A percentile compares a stretch with the other conserved stretches of the same genome.
Evolutionary conservation across 176 grass and related monocot species (phyloP).

Genomic region (Dendrocalamus sinicus): DNA sequence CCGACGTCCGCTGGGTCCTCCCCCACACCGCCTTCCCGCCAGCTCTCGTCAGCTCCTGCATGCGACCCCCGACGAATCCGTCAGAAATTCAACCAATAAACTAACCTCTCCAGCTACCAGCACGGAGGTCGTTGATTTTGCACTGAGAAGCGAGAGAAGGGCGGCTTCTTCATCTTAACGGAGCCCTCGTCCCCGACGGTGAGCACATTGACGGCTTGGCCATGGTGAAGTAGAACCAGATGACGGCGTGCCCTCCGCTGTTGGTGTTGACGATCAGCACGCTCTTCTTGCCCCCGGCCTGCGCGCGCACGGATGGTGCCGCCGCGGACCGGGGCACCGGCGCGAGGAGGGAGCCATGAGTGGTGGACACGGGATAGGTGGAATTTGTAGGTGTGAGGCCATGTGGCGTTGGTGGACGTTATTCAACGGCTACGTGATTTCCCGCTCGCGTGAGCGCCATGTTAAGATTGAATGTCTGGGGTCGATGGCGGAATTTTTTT

Average conservation of each 20-base stretch:
- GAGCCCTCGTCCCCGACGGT: constrained; percentile 78
- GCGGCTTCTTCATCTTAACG: constrained; percentile 96
- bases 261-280: constrained; percentile 83
- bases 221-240: constrained; percentile 88
- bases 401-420: neutral
- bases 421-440: constrained; percentile 30
- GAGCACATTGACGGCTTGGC: constrained; percentile 82
- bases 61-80: neutral
- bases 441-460: neutral
- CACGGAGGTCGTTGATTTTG: neutral
- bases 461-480: too few relatives aligned
- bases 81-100: neutral
- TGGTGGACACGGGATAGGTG: constrained; percentile 41
- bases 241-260: constrained; percentile 79
- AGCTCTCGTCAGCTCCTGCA: constrained; percentile 71
- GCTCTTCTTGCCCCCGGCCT: constrained; percentile 65
- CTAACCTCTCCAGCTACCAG: too few relatives aligned
- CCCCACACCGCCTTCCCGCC: constrained; percentile 84
- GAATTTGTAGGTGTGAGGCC: constrained; percentile 5
- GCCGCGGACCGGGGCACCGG: neutral
- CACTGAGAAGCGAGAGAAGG: constrained; percentile 85
- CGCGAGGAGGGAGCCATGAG: constrained; percentile 1
- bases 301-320: constrained; percentile 20
- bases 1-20: neutral
- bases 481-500: too few relatives aligned